Conservation (phyloP, 2,329 filamentous ascomycete genomes). For the Hymenoscyphus linearis region DNA sequence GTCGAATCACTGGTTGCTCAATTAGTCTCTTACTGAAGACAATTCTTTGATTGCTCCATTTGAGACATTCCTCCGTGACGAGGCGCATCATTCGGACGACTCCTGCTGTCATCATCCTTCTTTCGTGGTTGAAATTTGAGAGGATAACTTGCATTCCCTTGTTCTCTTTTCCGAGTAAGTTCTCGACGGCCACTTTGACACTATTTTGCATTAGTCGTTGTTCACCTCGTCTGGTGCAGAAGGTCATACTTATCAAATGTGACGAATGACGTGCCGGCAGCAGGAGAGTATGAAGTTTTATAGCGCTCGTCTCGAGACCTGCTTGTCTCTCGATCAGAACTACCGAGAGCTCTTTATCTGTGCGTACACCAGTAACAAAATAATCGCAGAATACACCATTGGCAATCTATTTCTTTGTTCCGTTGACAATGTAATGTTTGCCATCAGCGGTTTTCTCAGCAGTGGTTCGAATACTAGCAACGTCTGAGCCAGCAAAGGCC, state of each 20-base stretch:
- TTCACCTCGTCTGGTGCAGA: neutral
- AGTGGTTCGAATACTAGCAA: conserved; percentile 73
- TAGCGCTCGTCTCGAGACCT: conserved; percentile 68
- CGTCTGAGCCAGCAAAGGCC: conserved; percentile 80
- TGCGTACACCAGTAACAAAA: conserved; percentile 76
- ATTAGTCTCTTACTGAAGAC: conserved; percentile 80
- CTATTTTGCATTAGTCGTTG: conserved; percentile 62
- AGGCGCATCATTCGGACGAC: conserved; percentile 61
- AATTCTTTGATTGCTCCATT: conserved; percentile 82
- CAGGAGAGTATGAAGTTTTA: conserved; percentile 78
- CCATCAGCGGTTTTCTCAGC: conserved; percentile 69
- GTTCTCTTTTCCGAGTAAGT: conserved; percentile 76
- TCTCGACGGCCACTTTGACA: conserved; percentile 74
- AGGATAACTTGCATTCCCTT: conserved; percentile 82
- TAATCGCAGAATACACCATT: conserved; percentile 78
- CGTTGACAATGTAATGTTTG: conserved; percentile 68
- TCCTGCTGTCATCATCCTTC: conserved; percentile 68
- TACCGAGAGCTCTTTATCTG: conserved; percentile 73
- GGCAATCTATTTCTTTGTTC: conserved; percentile 82
- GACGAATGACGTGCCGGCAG: conserved; percentile 69
- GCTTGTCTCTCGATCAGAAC: conserved; percentile 69
- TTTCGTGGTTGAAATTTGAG: conserved; percentile 85
- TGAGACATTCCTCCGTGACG: conserved; percentile 77
- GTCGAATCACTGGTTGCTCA: conserved; percentile 75
- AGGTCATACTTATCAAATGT: conserved; percentile 14